Base-by-base conservation (phyloP, 129 eudicot species). In the Deinandra increscens region DNA sequence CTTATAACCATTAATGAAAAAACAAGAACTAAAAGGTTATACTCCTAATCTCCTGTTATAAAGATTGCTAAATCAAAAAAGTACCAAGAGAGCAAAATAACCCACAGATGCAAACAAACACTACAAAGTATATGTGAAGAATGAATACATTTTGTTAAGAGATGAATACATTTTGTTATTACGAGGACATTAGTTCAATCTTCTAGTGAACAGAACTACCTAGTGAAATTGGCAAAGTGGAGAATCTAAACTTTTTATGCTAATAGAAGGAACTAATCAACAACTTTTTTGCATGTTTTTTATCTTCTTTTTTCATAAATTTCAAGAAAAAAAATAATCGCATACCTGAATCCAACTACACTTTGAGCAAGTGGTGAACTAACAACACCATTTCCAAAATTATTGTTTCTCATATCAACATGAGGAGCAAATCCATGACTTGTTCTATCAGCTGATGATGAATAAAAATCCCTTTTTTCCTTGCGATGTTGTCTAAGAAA, bases 401-500 rank as follows among this genome's bases (percentile, higher is more conserved):
- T 72, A 48, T 56, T 81, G 74, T 65, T 79, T 80, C 88, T 81
- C n/a, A 65, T 43, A 53, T 83, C 88, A 69, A 58, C 75, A 72
- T 79, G 82, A 50, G 72, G 33, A 3, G 80, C 42, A 53, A 81
- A 69, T 23, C 78, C 75, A 75, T 82, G 62, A 54, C 78, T 39
- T 41, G 83, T 66, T 34, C 78, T 69, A 75, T 84, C 97, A 13
- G 39, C 72, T 9, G 84, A 60, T 19, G 77, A 70, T 55, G 55
- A 60, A 71, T 41, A 61, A 68, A 68, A 60, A 61, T 78, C 77
- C 72, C 64, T 66, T 49, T 68, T 80, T 44, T 83, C 95, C 77
- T 71, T 87, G 20, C 99, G 97, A 60, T 54, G 49, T 50, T 80
- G 83, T 64, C 99, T 78, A 23, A 94, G 79, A 72, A 81, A 89